Conservation (phyloP, 306 rosid species). For the Sophora flavescens region DNA sequence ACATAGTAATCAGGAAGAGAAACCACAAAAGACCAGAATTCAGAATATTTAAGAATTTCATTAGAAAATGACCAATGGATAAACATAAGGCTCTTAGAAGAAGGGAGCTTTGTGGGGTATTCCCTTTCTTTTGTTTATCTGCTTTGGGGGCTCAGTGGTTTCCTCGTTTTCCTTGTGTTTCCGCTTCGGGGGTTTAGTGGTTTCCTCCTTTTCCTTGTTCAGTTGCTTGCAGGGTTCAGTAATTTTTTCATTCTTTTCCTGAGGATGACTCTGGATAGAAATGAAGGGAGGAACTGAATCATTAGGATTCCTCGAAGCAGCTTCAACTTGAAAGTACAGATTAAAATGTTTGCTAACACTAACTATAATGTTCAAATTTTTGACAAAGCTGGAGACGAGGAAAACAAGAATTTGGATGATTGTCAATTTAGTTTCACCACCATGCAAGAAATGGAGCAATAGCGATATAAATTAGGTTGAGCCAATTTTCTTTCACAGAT, state of each 20-base stretch:
- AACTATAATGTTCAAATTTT: neutral
- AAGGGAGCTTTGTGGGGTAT: slow-evolving; percentile 50
- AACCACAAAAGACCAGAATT: neutral
- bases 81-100: slow-evolving; percentile 29
- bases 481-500: slow-evolving; percentile 41
- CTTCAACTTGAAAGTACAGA: slow-evolving; percentile 43
- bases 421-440: neutral
- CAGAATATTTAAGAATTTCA: neutral
- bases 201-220: neutral
- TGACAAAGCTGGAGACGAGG: neutral
- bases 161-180: no score
- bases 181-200: slow-evolving; percentile 1
- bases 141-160: no score
- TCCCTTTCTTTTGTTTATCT: slow-evolving; percentile 43
- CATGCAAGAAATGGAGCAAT: slow-evolving; percentile 57
- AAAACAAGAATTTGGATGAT: neutral
- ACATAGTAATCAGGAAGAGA: neutral
- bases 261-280: neutral
- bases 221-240: neutral
- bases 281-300: slow-evolving; percentile 45
- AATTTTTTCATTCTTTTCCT: neutral
- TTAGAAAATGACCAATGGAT: neutral
- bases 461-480: slow-evolving; percentile 35
- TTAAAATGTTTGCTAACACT: neutral
- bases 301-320: slow-evolving; percentile 32